Percentiles rank a stretch among this genome's conserved stretches.
These are phyloP conservation scores for Xylariales sp. DNA, from an alignment of 2,329 filamentous ascomycete genomes.

Conservation along the genomic window DNA sequence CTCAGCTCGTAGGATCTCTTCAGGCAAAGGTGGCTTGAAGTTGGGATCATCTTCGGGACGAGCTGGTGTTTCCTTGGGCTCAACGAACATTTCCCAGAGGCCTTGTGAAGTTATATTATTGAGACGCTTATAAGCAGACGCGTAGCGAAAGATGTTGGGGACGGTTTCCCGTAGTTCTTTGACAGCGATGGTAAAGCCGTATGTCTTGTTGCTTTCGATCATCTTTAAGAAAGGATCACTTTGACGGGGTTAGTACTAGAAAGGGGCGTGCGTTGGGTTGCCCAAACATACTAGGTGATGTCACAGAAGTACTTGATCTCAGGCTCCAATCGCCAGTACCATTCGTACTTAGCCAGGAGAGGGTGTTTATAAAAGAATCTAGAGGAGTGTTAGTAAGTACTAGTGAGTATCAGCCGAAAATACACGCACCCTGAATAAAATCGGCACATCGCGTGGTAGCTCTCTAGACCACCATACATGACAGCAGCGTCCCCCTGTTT, in stretches of 20 bases:
- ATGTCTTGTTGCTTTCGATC: constrained; percentile 95
- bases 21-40: constrained; percentile 75
- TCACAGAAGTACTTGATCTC: constrained; percentile 99
- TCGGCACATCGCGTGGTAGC: constrained; percentile 98
- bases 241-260: constrained; percentile 39
- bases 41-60: constrained; percentile 71
- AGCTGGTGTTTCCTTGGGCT: constrained; percentile 73
- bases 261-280: not conserved
- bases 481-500: constrained; percentile 97
- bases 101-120: constrained; percentile 93
- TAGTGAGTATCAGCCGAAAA: not conserved
- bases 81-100: constrained; percentile 98
- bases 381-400: constrained; percentile 20
- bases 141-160: constrained; percentile 98
- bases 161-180: constrained; percentile 98
- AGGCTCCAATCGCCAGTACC: constrained; percentile 99
- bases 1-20: constrained; percentile 83
- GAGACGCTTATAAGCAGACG: constrained; percentile 94
- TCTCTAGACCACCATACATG: constrained; percentile 99
- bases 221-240: constrained; percentile 97
- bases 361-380: constrained; percentile 98
- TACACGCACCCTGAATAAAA: constrained; percentile 92
- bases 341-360: constrained; percentile 94
- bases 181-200: constrained; percentile 98
- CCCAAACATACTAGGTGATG: constrained; percentile 85